A percentile compares a stretch with the other conserved stretches of the same genome.
Conservation (phyloP, 148 eudicot species). For the Rhododendron mucronatum region DNA sequence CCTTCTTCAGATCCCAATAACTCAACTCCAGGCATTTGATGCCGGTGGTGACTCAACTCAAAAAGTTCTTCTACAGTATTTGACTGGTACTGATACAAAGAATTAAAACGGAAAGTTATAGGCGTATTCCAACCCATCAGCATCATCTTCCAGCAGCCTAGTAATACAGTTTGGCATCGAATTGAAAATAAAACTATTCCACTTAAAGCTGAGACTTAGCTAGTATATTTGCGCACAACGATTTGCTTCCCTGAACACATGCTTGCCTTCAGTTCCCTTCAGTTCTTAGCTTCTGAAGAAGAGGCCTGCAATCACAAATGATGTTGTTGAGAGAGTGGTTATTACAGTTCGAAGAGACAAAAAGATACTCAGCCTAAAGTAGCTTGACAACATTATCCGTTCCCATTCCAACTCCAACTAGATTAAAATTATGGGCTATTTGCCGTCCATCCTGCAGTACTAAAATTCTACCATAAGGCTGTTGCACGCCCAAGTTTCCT, state of each 20-base stretch:
- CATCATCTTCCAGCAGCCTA: not conserved
- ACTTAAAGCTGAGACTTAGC: not conserved
- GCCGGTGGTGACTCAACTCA: not conserved
- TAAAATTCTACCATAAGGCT: no score
- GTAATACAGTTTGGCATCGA: not conserved
- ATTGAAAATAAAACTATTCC: not conserved
- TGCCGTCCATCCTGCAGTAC: no score
- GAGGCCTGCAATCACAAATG: no score
- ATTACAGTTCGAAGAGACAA: no score
- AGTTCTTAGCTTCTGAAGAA: not conserved
- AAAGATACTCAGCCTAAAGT: no score
- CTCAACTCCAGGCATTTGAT: not conserved
- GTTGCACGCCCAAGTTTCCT: no score
- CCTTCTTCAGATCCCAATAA: not conserved
- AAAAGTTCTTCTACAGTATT: not conserved
- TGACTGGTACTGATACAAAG: not conserved
- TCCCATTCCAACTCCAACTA: no score
- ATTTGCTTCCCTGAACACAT: not conserved
- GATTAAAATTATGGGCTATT: no score
- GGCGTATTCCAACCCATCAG: not conserved
- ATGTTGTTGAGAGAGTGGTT: no score
- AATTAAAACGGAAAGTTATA: no score
- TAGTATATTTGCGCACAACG: not conserved
- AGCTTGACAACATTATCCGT: no score
- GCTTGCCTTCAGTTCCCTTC: not conserved